A percentile compares a stretch with the other conserved stretches of the same genome.
phyloP scores from a whole-genome alignment of 495 filamentous ascomycete species.

The Podospora comata region DNA sequence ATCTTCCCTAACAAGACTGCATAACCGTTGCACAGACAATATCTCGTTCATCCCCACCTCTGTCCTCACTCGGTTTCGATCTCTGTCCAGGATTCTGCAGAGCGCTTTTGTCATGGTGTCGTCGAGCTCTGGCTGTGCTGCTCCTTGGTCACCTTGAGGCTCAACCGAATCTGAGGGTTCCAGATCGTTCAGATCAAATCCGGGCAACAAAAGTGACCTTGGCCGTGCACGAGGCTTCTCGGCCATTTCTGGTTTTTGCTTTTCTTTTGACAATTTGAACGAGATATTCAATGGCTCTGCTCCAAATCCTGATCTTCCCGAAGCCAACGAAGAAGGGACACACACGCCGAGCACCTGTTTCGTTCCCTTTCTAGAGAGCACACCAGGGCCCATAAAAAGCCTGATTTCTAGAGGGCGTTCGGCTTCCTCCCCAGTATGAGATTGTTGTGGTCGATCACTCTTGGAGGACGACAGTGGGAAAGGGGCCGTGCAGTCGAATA shows the following conservation, averaged over 20 bases:
- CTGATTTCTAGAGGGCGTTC: conserved; percentile 14
- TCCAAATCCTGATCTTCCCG: neutral
- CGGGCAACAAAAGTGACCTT: neutral
- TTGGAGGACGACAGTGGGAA: neutral
- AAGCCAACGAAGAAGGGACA: conserved; percentile 6
- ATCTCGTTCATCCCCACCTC: conserved; percentile 5
- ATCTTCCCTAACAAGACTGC: conserved; percentile 27
- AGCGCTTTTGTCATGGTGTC: conserved; percentile 22
- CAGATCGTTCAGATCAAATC: neutral
- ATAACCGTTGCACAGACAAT: conserved; percentile 28
- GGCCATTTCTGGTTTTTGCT: neutral
- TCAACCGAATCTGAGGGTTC: neutral
- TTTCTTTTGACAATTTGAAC: neutral
- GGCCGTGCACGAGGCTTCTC: neutral
- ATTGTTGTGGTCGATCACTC: neutral
- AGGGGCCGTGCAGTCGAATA: conserved; percentile 27
- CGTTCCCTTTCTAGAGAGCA: conserved; percentile 16
- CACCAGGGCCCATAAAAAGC: conserved; percentile 17
- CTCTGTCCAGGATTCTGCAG: conserved; percentile 21
- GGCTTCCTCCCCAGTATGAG: neutral
- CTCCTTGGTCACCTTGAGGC: neutral
- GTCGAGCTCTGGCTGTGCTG: neutral
- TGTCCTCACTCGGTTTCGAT: neutral
- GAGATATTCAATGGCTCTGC: neutral
- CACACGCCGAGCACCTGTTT: conserved; percentile 32